Percentiles rank a stretch among this genome's conserved stretches.
These are phyloP conservation scores for Zygnema cylindricum DNA, from an alignment of 139 green algal genomes.

Conservation along the genomic window DNA sequence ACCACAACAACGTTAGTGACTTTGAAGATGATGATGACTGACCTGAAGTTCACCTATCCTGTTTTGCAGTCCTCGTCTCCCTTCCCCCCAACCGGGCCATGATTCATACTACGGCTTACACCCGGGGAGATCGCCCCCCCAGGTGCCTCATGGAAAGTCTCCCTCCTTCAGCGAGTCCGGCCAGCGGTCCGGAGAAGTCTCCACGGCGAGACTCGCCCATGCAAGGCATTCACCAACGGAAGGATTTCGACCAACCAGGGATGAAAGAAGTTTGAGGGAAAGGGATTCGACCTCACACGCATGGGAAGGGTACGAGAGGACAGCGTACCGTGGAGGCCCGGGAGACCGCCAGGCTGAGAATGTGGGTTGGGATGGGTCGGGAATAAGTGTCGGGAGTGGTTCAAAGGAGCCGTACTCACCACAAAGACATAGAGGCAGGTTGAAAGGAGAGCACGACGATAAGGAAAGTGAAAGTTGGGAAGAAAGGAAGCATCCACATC, in stretches of 20 bases:
- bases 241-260: not conserved
- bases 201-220: not conserved
- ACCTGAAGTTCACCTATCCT: not conserved
- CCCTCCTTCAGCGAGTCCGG: not conserved
- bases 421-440: not conserved
- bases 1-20: too few relatives aligned
- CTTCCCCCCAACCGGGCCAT: not conserved
- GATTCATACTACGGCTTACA: not conserved
- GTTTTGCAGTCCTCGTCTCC: not conserved
- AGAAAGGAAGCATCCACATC: not conserved
- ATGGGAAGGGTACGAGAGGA: not conserved
- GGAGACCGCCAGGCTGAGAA: not conserved
- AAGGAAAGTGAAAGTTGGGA: not conserved
- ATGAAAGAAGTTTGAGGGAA: not conserved
- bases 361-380: not conserved
- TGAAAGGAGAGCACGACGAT: not conserved
- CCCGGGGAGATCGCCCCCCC: not conserved
- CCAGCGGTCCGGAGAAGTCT: not conserved
- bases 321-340: not conserved
- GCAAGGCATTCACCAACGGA: not conserved
- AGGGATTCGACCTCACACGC: not conserved
- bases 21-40: too few relatives aligned
- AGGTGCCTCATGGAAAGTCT: not conserved
- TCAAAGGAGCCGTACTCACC: not conserved
- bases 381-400: not conserved